Percentiles rank a stretch among this genome's conserved stretches.
phyloP scores from a whole-genome alignment of 2,329 filamentous ascomycete species.

The Talaromyces verruculosus region DNA sequence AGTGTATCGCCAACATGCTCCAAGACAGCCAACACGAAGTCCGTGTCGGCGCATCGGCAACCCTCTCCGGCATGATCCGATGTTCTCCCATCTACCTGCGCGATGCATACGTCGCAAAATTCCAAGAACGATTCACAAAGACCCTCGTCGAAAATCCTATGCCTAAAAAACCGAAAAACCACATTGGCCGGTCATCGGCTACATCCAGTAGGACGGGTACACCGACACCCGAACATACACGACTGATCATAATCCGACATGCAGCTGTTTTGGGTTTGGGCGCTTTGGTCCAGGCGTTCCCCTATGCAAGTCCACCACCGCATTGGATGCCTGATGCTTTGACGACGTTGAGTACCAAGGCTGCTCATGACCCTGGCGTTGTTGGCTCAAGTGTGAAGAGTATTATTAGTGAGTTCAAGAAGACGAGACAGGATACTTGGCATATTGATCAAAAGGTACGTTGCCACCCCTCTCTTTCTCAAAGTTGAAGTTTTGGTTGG shows the following conservation, averaged over 20 bases:
- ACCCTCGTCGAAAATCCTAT: constrained; percentile 81
- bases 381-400: constrained; percentile 95
- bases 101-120: constrained; percentile 69
- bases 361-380: constrained; percentile 83
- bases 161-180: constrained; percentile 62
- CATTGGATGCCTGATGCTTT: constrained; percentile 91
- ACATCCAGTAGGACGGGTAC: constrained; percentile 49
- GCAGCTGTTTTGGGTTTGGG: constrained; percentile 90
- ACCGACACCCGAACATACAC: constrained; percentile 59
- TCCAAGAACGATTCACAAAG: constrained; percentile 76
- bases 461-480: constrained; percentile 20
- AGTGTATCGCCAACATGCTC: constrained; percentile 94
- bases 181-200: constrained; percentile 42
- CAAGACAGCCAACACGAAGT: constrained; percentile 90
- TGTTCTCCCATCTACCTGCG: constrained; percentile 84
- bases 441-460: constrained; percentile 93
- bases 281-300: constrained; percentile 90
- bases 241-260: constrained; percentile 77
- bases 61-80: constrained; percentile 94
- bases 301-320: constrained; percentile 89
- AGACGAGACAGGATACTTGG: constrained; percentile 99
- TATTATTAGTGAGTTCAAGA: constrained; percentile 96
- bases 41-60: constrained; percentile 85
- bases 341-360: constrained; percentile 77
- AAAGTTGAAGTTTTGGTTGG: constrained; percentile 9